phyloP scores from a whole-genome alignment of 192 early-diverging fungal species.

The Gryganskiella cystojenkinii region DNA sequence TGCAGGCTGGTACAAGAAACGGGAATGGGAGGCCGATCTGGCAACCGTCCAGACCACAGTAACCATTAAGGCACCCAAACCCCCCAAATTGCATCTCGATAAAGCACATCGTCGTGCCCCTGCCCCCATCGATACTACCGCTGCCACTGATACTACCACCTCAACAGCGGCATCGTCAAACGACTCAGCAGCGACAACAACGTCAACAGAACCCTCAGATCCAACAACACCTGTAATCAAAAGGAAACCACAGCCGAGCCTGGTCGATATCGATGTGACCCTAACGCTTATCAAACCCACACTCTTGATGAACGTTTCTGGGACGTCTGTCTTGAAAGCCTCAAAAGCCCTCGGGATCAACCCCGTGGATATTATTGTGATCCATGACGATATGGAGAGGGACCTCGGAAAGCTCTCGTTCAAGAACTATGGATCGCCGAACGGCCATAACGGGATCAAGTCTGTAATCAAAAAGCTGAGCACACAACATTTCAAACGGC shows the following conservation, averaged over 20 bases:
- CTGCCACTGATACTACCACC: neutral
- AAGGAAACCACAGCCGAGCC: constrained; percentile 1
- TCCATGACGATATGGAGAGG: constrained; percentile 82
- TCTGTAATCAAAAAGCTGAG: constrained; percentile 66
- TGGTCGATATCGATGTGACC: constrained; percentile 36
- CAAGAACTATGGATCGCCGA: constrained; percentile 71
- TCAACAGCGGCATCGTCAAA: neutral
- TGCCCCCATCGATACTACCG: neutral
- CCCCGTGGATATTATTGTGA: constrained; percentile 60
- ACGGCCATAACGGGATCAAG: constrained; percentile 82
- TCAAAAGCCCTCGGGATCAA: constrained; percentile 59
- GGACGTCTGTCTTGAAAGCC: neutral
- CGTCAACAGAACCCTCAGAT: neutral
- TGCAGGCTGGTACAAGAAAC: constrained; percentile 54
- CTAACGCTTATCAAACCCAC: constrained; percentile 72
- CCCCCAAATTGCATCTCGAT: constrained; percentile 7
- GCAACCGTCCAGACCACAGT: constrained; percentile 28
- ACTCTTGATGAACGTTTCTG: constrained; percentile 22
- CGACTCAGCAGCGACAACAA: neutral
- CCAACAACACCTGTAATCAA: constrained; percentile 3
- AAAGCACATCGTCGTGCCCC: neutral
- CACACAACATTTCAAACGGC: constrained; percentile 63
- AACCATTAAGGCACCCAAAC: constrained; percentile 7
- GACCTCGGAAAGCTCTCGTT: constrained; percentile 69
- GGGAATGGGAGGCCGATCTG: constrained; percentile 38